phyloP scores from a whole-genome alignment of 2,329 filamentous ascomycete species.

The Sporothrix globosa region DNA sequence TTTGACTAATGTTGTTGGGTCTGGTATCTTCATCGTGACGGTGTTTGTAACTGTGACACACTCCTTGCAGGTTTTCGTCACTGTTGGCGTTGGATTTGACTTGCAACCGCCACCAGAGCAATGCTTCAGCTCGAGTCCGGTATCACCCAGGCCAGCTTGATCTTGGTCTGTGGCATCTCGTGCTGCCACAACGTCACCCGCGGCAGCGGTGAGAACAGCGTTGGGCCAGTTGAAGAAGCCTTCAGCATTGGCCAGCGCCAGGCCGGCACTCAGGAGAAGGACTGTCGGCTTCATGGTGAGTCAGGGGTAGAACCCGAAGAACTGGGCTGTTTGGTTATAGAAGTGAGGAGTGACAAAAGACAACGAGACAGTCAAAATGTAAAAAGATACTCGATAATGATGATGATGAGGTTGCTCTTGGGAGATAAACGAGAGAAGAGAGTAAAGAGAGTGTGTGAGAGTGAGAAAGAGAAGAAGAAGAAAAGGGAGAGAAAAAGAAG shows the following conservation, averaged over 20 bases:
- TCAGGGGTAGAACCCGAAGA: background rate
- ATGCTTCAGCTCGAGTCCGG: conserved; percentile 12
- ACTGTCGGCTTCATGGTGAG: conserved; percentile 35
- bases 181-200: conserved; percentile 2
- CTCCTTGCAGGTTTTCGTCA: conserved; percentile 27
- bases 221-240: conserved; percentile 24
- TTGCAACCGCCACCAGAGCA: conserved; percentile 1
- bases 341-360: conserved; percentile 16
- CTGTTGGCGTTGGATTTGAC: background rate
- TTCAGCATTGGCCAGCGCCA: conserved; percentile 32
- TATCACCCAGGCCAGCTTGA: background rate
- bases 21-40: conserved; percentile 24
- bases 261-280: conserved; percentile 31
- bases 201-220: background rate
- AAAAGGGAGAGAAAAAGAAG: conserved; percentile 3
- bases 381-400: conserved; percentile 29
- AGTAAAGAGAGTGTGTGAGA: background rate
- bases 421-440: conserved; percentile 16
- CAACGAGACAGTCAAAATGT: conserved; percentile 23
- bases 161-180: conserved; percentile 14
- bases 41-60: conserved; percentile 27
- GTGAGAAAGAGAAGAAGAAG: background rate
- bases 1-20: conserved; percentile 28
- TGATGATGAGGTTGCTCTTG: conserved; percentile 31
- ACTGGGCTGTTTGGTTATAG: background rate